Conservation (phyloP, 139 green algal species). For the Volvox africanus region DNA sequence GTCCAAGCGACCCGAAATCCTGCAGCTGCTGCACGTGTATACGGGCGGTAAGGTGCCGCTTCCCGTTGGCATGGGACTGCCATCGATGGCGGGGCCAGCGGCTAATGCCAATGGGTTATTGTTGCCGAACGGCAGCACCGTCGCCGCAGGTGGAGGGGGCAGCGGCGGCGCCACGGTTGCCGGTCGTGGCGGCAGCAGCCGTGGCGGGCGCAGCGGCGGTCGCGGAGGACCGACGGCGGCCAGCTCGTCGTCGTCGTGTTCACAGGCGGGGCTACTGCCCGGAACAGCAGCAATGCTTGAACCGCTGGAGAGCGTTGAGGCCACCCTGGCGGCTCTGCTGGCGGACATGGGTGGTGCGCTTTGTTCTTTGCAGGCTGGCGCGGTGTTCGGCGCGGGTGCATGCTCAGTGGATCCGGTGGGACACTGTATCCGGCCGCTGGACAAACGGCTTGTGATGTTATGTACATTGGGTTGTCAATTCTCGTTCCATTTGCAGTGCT, state of each 20-base stretch:
- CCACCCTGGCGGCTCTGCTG: conserved; percentile 43
- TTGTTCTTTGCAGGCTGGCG: conserved; percentile 25
- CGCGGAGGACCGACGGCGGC: not conserved
- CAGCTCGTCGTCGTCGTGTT: not conserved
- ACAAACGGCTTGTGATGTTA: conserved; percentile 43
- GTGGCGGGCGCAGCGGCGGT: not conserved
- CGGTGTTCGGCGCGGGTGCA: not conserved
- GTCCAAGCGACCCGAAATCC: conserved; percentile 47
- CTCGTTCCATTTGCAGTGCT: conserved; percentile 44
- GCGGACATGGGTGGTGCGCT: conserved; percentile 49
- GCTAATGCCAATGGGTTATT: not conserved
- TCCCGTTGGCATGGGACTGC: conserved; percentile 28
- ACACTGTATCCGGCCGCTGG: conserved; percentile 34
- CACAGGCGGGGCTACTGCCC: conserved; percentile 18
- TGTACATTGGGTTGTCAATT: conserved; percentile 45
- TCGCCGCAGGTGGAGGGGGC: not conserved
- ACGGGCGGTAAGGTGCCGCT: conserved; percentile 49
- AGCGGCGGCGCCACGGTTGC: not conserved
- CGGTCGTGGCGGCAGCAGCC: not conserved
- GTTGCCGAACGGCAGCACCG: not conserved
- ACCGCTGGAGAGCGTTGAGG: conserved; percentile 44
- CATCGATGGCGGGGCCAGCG: not conserved
- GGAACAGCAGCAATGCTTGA: conserved; percentile 43
- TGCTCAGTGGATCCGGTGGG: conserved; percentile 38
- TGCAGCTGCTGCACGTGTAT: conserved; percentile 37